These are phyloP conservation scores for Monascus purpureus DNA, from an alignment of 495 filamentous ascomycete genomes.

Conservation along the genomic window DNA sequence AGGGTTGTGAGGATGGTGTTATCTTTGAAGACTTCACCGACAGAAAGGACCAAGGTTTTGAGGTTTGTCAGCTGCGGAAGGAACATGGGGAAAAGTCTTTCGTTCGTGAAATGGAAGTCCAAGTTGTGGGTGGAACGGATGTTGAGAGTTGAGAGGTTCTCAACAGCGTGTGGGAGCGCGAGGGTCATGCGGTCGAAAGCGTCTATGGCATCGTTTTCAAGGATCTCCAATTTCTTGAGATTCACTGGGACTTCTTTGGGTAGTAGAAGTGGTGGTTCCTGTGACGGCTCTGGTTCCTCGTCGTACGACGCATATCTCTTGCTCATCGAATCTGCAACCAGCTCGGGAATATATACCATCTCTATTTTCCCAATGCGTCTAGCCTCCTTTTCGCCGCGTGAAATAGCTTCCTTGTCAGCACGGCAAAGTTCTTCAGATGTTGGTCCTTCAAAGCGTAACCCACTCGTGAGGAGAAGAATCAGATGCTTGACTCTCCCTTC, in stretches of 20 bases:
- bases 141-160: slow-evolving; percentile 7
- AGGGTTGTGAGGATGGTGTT: slow-evolving; percentile 7
- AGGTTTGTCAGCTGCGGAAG: slow-evolving; percentile 6
- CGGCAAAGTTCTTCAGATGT: slow-evolving; percentile 3
- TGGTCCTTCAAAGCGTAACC: slow-evolving; percentile 14
- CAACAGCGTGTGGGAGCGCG: slow-evolving; percentile 11
- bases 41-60: slow-evolving; percentile 9
- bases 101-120: slow-evolving; percentile 6
- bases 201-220: slow-evolving; percentile 43
- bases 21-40: slow-evolving; percentile 12
- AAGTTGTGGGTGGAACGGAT: slow-evolving; percentile 9
- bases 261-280: too few relatives aligned
- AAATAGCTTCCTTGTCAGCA: slow-evolving; percentile 4
- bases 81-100: slow-evolving; percentile 2
- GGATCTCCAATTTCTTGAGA: slow-evolving; percentile 14
- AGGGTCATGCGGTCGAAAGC: slow-evolving; percentile 37
- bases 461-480: slow-evolving; percentile 7
- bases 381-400: slow-evolving; percentile 5
- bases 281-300: too few relatives aligned
- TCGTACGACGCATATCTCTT: slow-evolving; percentile 2
- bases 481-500: slow-evolving; percentile 12
- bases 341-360: slow-evolving; percentile 4
- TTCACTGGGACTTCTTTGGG: too few relatives aligned
- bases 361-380: slow-evolving; percentile 5
- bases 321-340: slow-evolving; percentile 5